Conservation (phyloP, 2,329 filamentous ascomycete genomes). For the Alternaria viburni region DNA sequence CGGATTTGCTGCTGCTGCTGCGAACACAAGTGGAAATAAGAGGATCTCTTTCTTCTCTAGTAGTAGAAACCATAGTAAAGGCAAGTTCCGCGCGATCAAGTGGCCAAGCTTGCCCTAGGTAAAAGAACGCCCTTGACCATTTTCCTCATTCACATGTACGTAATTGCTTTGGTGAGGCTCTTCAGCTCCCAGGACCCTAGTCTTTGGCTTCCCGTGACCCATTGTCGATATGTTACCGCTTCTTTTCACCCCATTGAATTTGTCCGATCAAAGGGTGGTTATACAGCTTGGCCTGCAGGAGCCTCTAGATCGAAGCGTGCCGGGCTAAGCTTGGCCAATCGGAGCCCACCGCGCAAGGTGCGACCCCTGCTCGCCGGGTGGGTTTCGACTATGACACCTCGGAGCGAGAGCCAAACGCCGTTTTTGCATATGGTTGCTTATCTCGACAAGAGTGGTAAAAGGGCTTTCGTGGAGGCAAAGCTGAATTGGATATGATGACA, state of each 20-base stretch:
- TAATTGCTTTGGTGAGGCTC: constrained; percentile 1
- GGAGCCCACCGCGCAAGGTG: background rate
- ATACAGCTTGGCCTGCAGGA: constrained; percentile 11
- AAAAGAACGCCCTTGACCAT: background rate
- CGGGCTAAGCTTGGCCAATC: constrained; percentile 2
- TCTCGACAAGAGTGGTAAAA: background rate
- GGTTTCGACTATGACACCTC: background rate
- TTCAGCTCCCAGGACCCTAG: background rate
- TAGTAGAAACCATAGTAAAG: background rate
- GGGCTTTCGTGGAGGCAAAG: background rate
- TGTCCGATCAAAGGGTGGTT: constrained; percentile 3
- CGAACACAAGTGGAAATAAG: background rate
- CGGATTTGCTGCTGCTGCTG: background rate
- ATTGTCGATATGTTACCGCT: background rate
- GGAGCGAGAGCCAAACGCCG: background rate
- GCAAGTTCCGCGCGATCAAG: background rate
- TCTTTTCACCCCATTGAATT: constrained; percentile 1
- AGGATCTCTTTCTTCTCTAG: background rate
- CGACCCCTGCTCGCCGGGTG: background rate
- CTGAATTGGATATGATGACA: background rate
- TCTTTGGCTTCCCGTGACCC: background rate
- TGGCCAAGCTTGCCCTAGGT: background rate
- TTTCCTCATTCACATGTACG: background rate
- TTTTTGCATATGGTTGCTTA: constrained; percentile 1
- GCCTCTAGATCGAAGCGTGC: background rate